Percentiles rank a stretch among this genome's conserved stretches.
Evolutionary conservation across 306 rosid genomes (phyloP).

Genomic region (Quercus bicolor): DNA sequence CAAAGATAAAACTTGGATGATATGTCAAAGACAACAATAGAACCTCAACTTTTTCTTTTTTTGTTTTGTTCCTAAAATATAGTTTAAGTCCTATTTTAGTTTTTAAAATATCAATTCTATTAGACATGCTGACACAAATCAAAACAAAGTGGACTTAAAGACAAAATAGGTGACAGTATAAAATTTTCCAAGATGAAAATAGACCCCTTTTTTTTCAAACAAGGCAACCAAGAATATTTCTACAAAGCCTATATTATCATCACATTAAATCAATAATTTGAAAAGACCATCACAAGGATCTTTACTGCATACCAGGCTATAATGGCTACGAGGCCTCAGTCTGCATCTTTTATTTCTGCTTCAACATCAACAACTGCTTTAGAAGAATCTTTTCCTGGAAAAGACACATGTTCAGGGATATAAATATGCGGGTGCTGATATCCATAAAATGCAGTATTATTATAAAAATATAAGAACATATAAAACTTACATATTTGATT

Average conservation of each 20-base stretch:
- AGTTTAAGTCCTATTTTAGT: no score
- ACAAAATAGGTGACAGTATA: no score
- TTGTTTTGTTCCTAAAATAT: no score
- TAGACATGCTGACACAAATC: no score
- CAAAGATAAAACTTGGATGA: no score
- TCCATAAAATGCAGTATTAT: neutral
- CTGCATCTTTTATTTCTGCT: conserved; percentile 91
- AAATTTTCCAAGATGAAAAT: no score
- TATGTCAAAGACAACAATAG: no score
- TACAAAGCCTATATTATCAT: neutral
- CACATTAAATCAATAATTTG: neutral
- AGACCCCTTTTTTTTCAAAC: no score
- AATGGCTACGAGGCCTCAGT: conserved; percentile 39
- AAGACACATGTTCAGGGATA: neutral
- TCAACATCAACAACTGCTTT: conserved; percentile 73
- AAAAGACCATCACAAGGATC: neutral
- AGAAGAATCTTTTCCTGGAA: conserved; percentile 63
- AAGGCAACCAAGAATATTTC: neutral
- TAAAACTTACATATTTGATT: neutral
- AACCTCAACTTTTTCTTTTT: no score
- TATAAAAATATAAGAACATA: neutral
- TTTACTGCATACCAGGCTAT: conserved; percentile 26
- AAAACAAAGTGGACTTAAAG: no score
- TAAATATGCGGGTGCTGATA: neutral
- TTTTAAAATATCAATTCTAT: no score